Conservation (phyloP, 1,284 basidiomycete genomes). For the Papiliotrema flavescens region DNA sequence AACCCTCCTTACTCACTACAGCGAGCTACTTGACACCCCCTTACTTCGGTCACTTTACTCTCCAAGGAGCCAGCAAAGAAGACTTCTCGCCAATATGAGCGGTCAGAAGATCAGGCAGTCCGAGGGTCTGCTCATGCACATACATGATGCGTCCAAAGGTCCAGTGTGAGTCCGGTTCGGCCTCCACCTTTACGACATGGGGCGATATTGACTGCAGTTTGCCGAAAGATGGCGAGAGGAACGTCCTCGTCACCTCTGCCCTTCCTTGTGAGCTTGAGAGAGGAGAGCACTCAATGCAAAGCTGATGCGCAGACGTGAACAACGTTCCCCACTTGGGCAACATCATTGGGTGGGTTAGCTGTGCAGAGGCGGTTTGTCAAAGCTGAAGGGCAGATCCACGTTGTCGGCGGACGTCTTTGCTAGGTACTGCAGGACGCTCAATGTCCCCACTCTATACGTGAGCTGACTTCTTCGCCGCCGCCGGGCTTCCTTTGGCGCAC, state of each 20-base stretch:
- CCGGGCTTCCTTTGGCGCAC: slow-evolving; percentile 62
- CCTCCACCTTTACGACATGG: not conserved
- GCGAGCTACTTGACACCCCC: not conserved
- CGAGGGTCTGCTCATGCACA: slow-evolving; percentile 59
- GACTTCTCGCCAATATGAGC: slow-evolving; percentile 16
- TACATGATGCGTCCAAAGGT: slow-evolving; percentile 36
- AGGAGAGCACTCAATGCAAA: not conserved
- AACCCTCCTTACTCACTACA: no score
- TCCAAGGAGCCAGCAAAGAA: not conserved
- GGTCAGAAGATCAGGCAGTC: slow-evolving; percentile 61
- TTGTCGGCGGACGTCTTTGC: slow-evolving; percentile 96
- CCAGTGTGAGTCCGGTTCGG: slow-evolving; percentile 37
- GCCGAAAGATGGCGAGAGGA: slow-evolving; percentile 77
- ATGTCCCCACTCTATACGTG: slow-evolving; percentile 52
- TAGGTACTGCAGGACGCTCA: slow-evolving; percentile 61
- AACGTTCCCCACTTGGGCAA: slow-evolving; percentile 99
- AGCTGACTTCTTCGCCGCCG: slow-evolving; percentile 7
- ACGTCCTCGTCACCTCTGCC: slow-evolving; percentile 91
- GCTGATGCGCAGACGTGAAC: slow-evolving; percentile 67
- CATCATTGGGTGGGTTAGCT: slow-evolving; percentile 78
- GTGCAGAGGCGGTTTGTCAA: not conserved
- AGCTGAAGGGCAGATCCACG: slow-evolving; percentile 30
- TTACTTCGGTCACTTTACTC: not conserved
- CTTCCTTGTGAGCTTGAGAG: slow-evolving; percentile 62
- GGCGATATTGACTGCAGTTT: slow-evolving; percentile 55